Evolutionary conservation across 2,329 filamentous ascomycete species (phyloP), one percentile per base, ranked within the genome.

Genomic region (Ilyonectria sp.): DNA sequence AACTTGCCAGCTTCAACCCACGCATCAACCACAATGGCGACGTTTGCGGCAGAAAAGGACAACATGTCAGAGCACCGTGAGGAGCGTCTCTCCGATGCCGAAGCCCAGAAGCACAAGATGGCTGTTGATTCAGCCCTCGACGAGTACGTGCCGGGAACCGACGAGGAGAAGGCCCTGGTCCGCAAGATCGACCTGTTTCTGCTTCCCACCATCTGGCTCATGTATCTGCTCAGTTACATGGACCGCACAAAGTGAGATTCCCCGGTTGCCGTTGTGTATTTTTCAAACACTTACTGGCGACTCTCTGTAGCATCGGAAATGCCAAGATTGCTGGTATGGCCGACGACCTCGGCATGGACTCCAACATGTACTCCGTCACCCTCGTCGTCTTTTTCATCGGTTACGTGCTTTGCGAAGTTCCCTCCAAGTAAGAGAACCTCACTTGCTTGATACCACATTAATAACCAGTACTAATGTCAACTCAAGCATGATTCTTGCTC

Each of bases 301-400:
- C 15, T 44, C 21, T 31, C 52, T 1, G 4, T 35, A 81, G 79
- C 73, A 78, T 81, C 60, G 79, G 79, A 33, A 89, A 89, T 75
- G 87, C 88, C 21, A 89, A 87, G 78, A 87, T 89, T 65, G 81
- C 80, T 52, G 81, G 81, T 26, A 79, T 83, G 70, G 73, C 77
- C 61, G 64, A 84, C 31, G 79, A 80, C 50, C 77, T 81, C 7
- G 61, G 85, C 26, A 86, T 93, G 82, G 86, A 86, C 2, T 82
- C 86, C 8, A 82, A 83, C 46, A 83, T 89, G 76, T 93, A 92
- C 79, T 92, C 91, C 74, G 82, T 88, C 23, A 80, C 85, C 17
- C 82, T 89, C 15, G 68, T 78, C 17, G 85, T 93, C 70, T 93
- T 93, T 82, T 93, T 93, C 81, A 84, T 93, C 60, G 90, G 89